phyloP scores from a whole-genome alignment of 768 basidiomycete species.

The Suillus ampliporus region DNA sequence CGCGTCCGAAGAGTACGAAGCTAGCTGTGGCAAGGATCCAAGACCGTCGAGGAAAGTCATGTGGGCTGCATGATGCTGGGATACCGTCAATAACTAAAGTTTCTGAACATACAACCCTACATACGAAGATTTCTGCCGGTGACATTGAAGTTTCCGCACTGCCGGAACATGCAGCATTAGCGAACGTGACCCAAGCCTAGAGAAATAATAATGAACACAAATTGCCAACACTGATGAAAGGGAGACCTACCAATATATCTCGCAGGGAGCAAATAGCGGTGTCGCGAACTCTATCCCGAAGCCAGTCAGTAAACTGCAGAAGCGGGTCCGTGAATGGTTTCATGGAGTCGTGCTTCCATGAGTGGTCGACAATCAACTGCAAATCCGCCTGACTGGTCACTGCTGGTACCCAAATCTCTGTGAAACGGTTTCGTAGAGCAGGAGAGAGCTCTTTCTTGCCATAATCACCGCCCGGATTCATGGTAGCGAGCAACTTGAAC shows the following conservation, averaged over 20 bases:
- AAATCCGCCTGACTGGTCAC: conserved; percentile 78
- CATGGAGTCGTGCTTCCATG: conserved; percentile 67
- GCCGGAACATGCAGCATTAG: conserved; percentile 59
- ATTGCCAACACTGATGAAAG: not conserved
- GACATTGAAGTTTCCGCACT: conserved; percentile 37
- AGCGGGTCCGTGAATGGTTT: conserved; percentile 61
- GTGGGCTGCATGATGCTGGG: conserved; percentile 88
- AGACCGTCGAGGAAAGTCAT: conserved; percentile 94
- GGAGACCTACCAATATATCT: conserved; percentile 77
- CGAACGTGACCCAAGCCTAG: conserved; percentile 93
- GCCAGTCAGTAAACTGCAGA: conserved; percentile 84
- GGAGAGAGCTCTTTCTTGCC: conserved; percentile 99
- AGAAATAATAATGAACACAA: not conserved
- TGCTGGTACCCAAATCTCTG: conserved; percentile 97
- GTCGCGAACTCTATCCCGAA: conserved; percentile 65
- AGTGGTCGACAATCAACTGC: conserved; percentile 71
- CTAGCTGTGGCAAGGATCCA: conserved; percentile 74
- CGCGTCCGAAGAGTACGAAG: conserved; percentile 63
- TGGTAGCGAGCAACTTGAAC: conserved; percentile 95
- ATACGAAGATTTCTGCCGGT: conserved; percentile 68
- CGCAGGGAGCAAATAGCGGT: conserved; percentile 75
- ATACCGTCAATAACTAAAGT: conserved; percentile 19
- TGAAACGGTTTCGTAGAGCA: conserved; percentile 95
- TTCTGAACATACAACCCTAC: conserved; percentile 26
- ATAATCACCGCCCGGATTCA: conserved; percentile 99